A percentile compares a stretch with the other conserved stretches of the same genome.
Conservation (phyloP, 139 green algal species). For the Coelastrella sp. region DNA sequence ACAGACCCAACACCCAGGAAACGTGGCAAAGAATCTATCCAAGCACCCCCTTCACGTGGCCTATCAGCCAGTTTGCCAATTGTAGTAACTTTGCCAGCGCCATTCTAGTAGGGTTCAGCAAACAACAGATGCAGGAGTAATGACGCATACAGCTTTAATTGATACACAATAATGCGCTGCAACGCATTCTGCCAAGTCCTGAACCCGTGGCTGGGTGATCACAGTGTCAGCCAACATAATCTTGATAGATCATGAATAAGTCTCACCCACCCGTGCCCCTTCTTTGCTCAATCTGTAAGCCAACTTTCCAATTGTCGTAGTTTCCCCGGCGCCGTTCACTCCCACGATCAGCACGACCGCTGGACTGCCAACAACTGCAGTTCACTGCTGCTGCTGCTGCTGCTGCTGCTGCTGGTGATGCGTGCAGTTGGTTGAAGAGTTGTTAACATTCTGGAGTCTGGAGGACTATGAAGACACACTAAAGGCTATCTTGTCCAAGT, state of each 20-base stretch:
- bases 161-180: neutral
- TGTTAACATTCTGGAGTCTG: slow-evolving; percentile 94
- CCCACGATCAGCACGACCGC: slow-evolving; percentile 92
- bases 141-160: too few relatives aligned
- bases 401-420: neutral
- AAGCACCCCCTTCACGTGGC: too few relatives aligned
- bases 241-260: neutral
- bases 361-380: slow-evolving; percentile 64
- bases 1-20: too few relatives aligned
- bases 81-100: too few relatives aligned
- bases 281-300: slow-evolving; percentile 79
- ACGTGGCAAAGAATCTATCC: too few relatives aligned
- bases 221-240: neutral
- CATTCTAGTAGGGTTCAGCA: too few relatives aligned
- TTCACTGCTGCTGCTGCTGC: slow-evolving; percentile 48
- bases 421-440: slow-evolving; percentile 92
- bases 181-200: neutral
- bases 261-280: slow-evolving; percentile 66
- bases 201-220: neutral
- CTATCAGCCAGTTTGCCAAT: too few relatives aligned
- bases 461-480: slow-evolving; percentile 92
- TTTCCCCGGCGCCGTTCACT: slow-evolving; percentile 97
- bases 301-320: slow-evolving; percentile 97
- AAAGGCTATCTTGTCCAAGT: neutral
- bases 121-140: too few relatives aligned